Evolutionary conservation across 495 filamentous ascomycete species (phyloP).

Genomic region (Glarea lozoyensis): DNA sequence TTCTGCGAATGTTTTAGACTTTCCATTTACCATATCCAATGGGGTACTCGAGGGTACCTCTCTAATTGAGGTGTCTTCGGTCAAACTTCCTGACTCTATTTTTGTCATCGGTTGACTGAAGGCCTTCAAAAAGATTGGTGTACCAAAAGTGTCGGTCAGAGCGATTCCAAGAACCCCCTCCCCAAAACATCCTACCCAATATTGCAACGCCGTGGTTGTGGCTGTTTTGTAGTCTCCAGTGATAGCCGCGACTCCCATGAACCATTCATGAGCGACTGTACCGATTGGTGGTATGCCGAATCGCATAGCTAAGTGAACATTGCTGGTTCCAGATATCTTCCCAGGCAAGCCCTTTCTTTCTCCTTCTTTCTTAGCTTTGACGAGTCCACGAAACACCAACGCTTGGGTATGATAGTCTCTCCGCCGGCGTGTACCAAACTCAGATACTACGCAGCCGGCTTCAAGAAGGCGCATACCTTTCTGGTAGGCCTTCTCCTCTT

Average conservation of each 20-base stretch:
- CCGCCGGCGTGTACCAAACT: constrained; percentile 83
- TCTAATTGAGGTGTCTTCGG: neutral
- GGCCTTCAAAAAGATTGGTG: constrained; percentile 75
- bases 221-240: constrained; percentile 76
- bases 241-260: constrained; percentile 94
- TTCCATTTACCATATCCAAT: neutral
- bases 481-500: constrained; percentile 70
- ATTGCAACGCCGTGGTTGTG: constrained; percentile 70
- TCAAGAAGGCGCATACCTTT: constrained; percentile 73
- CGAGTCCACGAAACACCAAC: constrained; percentile 75
- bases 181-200: constrained; percentile 89
- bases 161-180: constrained; percentile 87
- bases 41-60: neutral
- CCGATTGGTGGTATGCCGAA: constrained; percentile 75
- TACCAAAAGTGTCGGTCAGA: constrained; percentile 96
- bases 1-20: constrained; percentile 60
- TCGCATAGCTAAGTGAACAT: constrained; percentile 95
- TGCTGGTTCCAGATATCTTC: constrained; percentile 79
- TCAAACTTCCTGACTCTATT: neutral
- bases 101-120: constrained; percentile 59
- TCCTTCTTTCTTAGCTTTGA: constrained; percentile 60
- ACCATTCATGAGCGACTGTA: constrained; percentile 98
- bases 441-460: constrained; percentile 80
- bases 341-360: constrained; percentile 54
- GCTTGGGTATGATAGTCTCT: constrained; percentile 94